phyloP scores from a whole-genome alignment of 2,329 filamentous ascomycete genomes.

The Fusarium sp. region DNA sequence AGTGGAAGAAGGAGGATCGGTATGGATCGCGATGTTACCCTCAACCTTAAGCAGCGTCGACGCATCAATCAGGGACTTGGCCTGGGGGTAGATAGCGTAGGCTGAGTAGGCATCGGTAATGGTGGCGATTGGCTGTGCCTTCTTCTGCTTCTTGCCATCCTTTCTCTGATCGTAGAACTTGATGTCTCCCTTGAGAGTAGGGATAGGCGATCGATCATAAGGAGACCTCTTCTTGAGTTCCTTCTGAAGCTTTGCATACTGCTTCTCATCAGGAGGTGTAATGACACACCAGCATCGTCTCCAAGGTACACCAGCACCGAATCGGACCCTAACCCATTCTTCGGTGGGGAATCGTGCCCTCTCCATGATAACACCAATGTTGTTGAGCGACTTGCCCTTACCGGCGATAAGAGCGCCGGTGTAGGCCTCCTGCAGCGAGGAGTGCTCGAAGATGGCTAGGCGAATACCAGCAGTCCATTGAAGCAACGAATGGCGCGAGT shows the following conservation, averaged over 20 bases:
- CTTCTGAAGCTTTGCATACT: slow-evolving; percentile 87
- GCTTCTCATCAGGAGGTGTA: slow-evolving; percentile 92
- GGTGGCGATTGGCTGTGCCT: slow-evolving; percentile 89
- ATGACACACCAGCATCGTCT: slow-evolving; percentile 97
- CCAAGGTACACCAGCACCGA: slow-evolving; percentile 97
- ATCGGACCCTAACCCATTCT: slow-evolving; percentile 95
- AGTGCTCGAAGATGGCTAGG: slow-evolving; percentile 93
- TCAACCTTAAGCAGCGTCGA: slow-evolving; percentile 96
- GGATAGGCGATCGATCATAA: slow-evolving; percentile 80
- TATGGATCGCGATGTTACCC: slow-evolving; percentile 89
- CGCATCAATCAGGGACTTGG: slow-evolving; percentile 92
- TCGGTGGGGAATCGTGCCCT: slow-evolving; percentile 82
- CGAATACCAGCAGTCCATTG: slow-evolving; percentile 98
- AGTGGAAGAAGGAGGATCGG: slow-evolving; percentile 79
- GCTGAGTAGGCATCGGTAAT: slow-evolving; percentile 92
- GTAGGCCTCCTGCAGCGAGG: slow-evolving; percentile 94
- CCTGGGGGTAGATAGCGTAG: slow-evolving; percentile 96
- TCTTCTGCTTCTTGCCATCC: slow-evolving; percentile 89
- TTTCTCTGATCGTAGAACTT: slow-evolving; percentile 91
- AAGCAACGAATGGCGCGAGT: slow-evolving; percentile 90
- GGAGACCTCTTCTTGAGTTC: slow-evolving; percentile 84
- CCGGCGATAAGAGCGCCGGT: slow-evolving; percentile 96
- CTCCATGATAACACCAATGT: slow-evolving; percentile 91
- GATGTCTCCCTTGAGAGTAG: slow-evolving; percentile 86
- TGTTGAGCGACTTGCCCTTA: slow-evolving; percentile 91